A percentile compares a stretch with the other conserved stretches of the same genome.
These are phyloP conservation scores for Trichoderma citrinoviride DNA, from an alignment of 2,329 filamentous ascomycete genomes.

Conservation along the genomic window DNA sequence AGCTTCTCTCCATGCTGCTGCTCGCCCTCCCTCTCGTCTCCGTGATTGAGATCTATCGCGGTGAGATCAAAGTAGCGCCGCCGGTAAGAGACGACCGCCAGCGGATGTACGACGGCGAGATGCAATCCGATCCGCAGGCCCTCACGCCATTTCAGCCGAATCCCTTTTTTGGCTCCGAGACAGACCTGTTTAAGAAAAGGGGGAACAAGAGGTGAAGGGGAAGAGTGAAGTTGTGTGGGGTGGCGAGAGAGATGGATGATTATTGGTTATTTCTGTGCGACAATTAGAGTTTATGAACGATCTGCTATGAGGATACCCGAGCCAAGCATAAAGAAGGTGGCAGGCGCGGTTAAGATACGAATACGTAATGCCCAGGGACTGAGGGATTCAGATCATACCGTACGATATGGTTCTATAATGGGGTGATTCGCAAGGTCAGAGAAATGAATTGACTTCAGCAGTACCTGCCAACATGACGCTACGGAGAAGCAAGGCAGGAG, in stretches of 20 bases:
- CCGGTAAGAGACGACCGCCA: conserved; percentile 42
- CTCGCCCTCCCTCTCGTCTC: conserved; percentile 59
- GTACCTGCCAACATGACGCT: not conserved
- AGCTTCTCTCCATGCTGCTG: conserved; percentile 58
- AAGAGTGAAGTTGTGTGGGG: not conserved
- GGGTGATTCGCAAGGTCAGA: not conserved
- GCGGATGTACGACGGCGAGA: conserved; percentile 43
- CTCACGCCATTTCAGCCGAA: conserved; percentile 43
- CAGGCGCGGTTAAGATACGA: not conserved
- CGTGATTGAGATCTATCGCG: conserved; percentile 57
- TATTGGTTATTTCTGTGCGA: not conserved
- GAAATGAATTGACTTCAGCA: not conserved
- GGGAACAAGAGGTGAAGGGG: not conserved
- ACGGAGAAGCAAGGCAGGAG: no score
- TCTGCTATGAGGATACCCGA: not conserved
- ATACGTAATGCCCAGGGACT: not conserved
- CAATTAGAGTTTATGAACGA: conserved; percentile 2
- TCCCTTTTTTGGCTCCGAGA: conserved; percentile 43
- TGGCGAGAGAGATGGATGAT: not conserved
- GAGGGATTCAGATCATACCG: no score
- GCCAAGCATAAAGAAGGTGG: not conserved
- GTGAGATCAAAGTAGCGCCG: conserved; percentile 45
- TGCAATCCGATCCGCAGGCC: conserved; percentile 32
- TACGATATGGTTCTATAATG: not conserved
- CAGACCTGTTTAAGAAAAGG: conserved; percentile 38